Evolutionary conservation across 2,329 filamentous ascomycete species (phyloP).

Genomic region (Colletotrichum sp.): DNA sequence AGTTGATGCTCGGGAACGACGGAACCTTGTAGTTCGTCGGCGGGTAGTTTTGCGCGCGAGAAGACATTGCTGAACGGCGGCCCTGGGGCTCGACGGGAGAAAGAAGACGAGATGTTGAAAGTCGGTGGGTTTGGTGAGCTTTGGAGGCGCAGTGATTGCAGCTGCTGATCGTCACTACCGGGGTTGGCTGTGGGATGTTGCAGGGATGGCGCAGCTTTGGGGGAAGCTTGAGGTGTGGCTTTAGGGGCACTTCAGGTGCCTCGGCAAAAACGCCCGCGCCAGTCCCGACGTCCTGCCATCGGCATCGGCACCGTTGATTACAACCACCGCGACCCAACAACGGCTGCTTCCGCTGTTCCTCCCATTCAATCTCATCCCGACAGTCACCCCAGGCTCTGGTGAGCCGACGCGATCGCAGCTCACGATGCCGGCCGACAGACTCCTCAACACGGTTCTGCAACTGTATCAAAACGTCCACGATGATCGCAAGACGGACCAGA

Average conservation of each 20-base stretch:
- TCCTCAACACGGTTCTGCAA: conserved; percentile 71
- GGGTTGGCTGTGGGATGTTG: conserved; percentile 1
- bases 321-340: not conserved
- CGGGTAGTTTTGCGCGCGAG: conserved; percentile 32
- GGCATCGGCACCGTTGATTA: not conserved
- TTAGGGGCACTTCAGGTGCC: conserved; percentile 26
- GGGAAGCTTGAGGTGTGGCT: conserved; percentile 13
- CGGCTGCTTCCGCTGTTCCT: not conserved
- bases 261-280: conserved; percentile 27
- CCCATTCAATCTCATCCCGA: not conserved
- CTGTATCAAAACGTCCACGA: conserved; percentile 61
- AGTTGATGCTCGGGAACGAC: conserved; percentile 82
- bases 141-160: not conserved
- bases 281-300: conserved; percentile 7
- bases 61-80: not conserved
- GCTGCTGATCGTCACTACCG: not conserved
- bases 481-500: conserved; percentile 56
- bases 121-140: conserved; percentile 12
- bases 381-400: not conserved
- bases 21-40: conserved; percentile 68
- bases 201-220: conserved; percentile 12
- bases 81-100: not conserved
- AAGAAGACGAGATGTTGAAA: not conserved
- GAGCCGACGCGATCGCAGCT: not conserved
- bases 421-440: conserved; percentile 69